phyloP scores from a whole-genome alignment of 2,329 filamentous ascomycete species.

The Pyricularia sp. region DNA sequence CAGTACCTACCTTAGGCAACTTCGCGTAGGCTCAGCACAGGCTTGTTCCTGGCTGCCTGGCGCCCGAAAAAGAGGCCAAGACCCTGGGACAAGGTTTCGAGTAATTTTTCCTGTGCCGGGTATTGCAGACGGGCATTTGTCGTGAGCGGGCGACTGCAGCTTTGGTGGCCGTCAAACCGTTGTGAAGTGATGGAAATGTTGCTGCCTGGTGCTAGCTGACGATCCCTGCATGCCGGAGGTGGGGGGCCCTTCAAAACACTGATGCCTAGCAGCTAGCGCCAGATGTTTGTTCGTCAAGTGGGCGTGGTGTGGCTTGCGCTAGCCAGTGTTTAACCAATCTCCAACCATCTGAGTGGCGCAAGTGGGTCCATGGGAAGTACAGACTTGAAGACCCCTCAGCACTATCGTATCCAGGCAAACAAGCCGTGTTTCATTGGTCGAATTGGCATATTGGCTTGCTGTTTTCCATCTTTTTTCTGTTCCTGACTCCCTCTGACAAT shows the following conservation, averaged over 20 bases:
- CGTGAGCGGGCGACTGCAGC: background rate
- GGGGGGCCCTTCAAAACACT: background rate
- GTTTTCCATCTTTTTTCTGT: background rate
- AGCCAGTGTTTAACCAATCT: background rate
- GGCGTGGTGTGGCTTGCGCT: background rate
- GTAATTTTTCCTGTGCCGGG: background rate
- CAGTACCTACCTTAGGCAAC: background rate
- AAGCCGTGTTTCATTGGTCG: background rate
- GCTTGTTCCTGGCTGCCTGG: background rate
- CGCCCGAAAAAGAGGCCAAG: background rate
- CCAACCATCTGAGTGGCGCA: background rate
- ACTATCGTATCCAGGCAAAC: background rate
- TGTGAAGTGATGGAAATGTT: background rate
- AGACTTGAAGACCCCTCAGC: background rate
- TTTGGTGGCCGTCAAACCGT: background rate
- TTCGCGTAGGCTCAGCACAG: background rate
- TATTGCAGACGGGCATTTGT: background rate
- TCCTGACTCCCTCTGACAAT: too few species aligned
- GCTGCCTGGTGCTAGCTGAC: background rate
- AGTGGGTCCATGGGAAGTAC: background rate
- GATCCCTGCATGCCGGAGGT: background rate
- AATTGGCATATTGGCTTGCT: background rate
- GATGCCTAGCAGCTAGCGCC: background rate
- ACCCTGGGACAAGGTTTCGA: background rate
- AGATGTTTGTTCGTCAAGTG: too few species aligned